Percentiles rank a stretch among this genome's conserved stretches.
Conservation (phyloP, 441 rosid genomes). For the Gossypium gossypioides region DNA sequence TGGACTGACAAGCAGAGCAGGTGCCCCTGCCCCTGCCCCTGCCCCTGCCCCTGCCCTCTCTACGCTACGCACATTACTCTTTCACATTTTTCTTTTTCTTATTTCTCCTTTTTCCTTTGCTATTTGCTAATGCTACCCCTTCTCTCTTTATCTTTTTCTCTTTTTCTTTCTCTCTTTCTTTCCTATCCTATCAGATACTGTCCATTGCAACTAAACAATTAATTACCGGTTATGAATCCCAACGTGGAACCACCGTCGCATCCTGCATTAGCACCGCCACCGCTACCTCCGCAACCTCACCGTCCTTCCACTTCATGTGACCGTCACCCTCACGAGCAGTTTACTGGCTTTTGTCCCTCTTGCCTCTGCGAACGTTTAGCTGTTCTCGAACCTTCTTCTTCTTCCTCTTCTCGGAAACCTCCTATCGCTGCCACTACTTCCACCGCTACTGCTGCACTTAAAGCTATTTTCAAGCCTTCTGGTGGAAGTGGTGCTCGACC, state of each 20-base stretch:
- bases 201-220: too few species aligned
- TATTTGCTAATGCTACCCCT: too few species aligned
- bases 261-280: slow-evolving; percentile 48
- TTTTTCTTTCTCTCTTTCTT: too few species aligned
- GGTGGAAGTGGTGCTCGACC: slow-evolving; percentile 25
- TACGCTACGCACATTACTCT: neutral
- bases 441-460: slow-evolving; percentile 53
- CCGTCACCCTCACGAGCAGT: slow-evolving; percentile 79
- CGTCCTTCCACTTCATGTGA: slow-evolving; percentile 84
- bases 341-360: slow-evolving; percentile 88
- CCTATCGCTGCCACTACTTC: slow-evolving; percentile 38
- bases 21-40: neutral
- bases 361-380: slow-evolving; percentile 98
- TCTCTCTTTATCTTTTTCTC: too few species aligned
- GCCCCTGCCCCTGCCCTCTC: too few species aligned
- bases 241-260: slow-evolving; percentile 41
- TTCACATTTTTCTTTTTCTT: too few species aligned
- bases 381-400: slow-evolving; percentile 42
- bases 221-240: slow-evolving; percentile 70
- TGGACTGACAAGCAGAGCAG: slow-evolving; percentile 8
- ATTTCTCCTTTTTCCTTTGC: too few species aligned
- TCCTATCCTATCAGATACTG: too few species aligned
- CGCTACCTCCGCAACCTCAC: slow-evolving; percentile 75
- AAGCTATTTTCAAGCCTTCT: slow-evolving; percentile 54
- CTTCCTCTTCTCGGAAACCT: slow-evolving; percentile 47